Evolutionary conservation across 2,329 filamentous ascomycete genomes (phyloP), one percentile per base, ranked within the genome.

Genomic region (Setomelanomma holmii): DNA sequence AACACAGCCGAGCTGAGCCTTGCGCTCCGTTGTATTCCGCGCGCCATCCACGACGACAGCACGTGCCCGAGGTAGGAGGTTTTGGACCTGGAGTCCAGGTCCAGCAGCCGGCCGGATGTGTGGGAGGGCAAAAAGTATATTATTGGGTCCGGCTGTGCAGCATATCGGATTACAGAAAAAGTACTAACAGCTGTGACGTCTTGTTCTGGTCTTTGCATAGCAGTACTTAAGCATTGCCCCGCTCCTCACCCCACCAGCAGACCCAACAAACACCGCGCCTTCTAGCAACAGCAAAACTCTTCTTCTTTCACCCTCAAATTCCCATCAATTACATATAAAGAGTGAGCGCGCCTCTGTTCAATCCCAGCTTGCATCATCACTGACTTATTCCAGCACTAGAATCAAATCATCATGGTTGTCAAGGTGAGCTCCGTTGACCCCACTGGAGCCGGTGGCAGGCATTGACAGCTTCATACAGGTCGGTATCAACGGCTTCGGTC

Each of bases 401-500:
- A 55, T 50, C 49, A 58, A 54, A 57, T 41, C 68, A 76, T 60
- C 67, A 80, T 80, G 78, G 76, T 78, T 62, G 75, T 78, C 75
- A 79, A 80, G 75, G 77, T 79, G 69, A 58, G 63, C 53, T 52
- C 40, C 33, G 30, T 23, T 48, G 55, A 57, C 66, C 58, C 60
- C 60, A 57, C 71, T 49, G 43, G 35, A 41, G 39, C 46, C 45
- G 22, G 36, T 40, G 40, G 36, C 60, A 64, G 53, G 55, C 51
- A 64, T 59, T 72, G 62, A 69, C 64, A 59, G 49, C 35, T 53
- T 43, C 46, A 39, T 49, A 49, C 53, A 96, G 87, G 91, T 96
- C 78, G 92, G 92, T 80, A 97, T 96, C 89, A 98, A 97, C 89
- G 93, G 95, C 81, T 99, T 99, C 86, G 95, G 95, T 84, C 93